These are phyloP conservation scores for Galerina sulciceps DNA, from an alignment of 768 basidiomycete genomes.

Conservation along the genomic window DNA sequence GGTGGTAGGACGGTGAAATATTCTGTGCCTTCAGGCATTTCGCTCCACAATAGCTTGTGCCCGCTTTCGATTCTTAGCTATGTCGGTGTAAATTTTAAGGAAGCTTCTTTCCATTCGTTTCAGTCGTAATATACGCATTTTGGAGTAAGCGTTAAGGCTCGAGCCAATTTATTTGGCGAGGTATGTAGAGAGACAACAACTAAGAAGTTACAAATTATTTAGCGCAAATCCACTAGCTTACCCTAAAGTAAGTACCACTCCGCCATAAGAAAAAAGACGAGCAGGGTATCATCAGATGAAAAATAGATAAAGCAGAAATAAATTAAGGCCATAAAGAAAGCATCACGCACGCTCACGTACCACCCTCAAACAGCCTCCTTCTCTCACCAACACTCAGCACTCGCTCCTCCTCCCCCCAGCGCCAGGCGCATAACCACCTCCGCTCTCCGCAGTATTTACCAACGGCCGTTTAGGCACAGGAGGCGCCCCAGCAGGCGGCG, in stretches of 20 bases:
- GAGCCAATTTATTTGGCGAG: too few species aligned
- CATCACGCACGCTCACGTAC: slow-evolving; percentile 3
- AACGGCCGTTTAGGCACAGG: slow-evolving; percentile 30
- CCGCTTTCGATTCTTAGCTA: too few species aligned
- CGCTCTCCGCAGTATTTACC: neutral
- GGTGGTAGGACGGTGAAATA: neutral
- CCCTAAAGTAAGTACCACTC: neutral
- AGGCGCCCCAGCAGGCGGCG: slow-evolving; percentile 48
- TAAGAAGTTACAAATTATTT: slow-evolving; percentile 4
- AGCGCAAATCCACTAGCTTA: neutral
- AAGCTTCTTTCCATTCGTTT: too few species aligned
- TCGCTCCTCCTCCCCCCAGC: slow-evolving; percentile 13
- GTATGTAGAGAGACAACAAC: neutral
- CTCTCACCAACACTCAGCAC: slow-evolving; percentile 23
- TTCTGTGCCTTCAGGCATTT: too few species aligned
- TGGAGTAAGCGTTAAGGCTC: too few species aligned
- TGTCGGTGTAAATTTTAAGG: too few species aligned
- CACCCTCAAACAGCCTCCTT: slow-evolving; percentile 22
- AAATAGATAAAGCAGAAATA: neutral
- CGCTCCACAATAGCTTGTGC: too few species aligned
- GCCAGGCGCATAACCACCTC: neutral
- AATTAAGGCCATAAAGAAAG: slow-evolving; percentile 7
- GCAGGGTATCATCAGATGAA: slow-evolving; percentile 5
- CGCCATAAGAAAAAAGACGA: neutral
- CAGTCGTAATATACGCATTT: too few species aligned